Conservation (phyloP, 2,329 filamentous ascomycete species). For the Ophiostoma sp. region DNA sequence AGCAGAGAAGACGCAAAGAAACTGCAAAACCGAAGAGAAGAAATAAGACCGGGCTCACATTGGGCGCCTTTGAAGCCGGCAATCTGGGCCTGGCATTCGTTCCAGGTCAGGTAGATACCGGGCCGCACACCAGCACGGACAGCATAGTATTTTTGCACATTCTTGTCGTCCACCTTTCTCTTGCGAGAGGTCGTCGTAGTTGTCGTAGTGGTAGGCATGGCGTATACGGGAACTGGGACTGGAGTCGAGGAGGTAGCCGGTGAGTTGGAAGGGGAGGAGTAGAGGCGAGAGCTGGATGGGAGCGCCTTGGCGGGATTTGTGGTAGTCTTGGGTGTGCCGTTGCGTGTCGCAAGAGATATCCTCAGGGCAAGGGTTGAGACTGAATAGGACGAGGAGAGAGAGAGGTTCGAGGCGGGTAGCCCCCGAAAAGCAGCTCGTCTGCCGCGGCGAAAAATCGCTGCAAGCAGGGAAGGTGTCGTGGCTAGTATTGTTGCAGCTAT, state of each 20-base stretch:
- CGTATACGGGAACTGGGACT: not conserved
- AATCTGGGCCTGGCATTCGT: constrained; percentile 57
- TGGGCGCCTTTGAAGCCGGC: constrained; percentile 57
- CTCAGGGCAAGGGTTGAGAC: not conserved
- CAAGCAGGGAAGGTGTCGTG: not conserved
- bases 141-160: constrained; percentile 55
- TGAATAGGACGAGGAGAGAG: not conserved
- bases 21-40: constrained; percentile 27
- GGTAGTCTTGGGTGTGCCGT: not conserved
- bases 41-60: constrained; percentile 46
- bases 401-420: not conserved
- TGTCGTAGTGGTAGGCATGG: constrained; percentile 16
- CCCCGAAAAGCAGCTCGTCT: constrained; percentile 1
- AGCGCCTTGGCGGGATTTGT: too few relatives aligned
- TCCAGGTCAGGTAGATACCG: constrained; percentile 58
- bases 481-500: not conserved
- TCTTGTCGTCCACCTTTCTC: constrained; percentile 42
- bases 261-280: too few relatives aligned
- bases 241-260: too few relatives aligned
- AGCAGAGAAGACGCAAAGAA: not conserved
- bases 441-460: constrained; percentile 2
- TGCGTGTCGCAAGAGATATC: not conserved
- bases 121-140: constrained; percentile 52
- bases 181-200: constrained; percentile 36
- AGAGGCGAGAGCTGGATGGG: too few relatives aligned